Conservation (phyloP, 2,329 filamentous ascomycete species). For the Pleomassaria siparia region DNA sequence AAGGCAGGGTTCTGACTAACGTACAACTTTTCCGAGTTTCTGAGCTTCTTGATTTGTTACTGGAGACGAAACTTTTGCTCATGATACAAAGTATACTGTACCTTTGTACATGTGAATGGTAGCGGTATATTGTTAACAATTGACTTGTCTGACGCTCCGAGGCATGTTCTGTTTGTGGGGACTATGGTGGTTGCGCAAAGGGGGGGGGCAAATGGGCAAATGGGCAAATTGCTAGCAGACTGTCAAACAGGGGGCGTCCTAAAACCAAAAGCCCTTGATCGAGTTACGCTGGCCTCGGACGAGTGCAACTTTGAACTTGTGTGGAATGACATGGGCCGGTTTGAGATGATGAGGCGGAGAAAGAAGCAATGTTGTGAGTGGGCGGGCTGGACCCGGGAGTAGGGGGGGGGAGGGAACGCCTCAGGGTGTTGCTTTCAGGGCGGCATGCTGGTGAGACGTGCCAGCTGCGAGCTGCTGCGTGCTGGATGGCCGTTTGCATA, state of each 20-base stretch:
- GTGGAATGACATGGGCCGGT: conserved; percentile 11
- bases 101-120: no score
- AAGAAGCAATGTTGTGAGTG: conserved; percentile 9
- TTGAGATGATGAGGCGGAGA: conserved; percentile 7
- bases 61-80: no score
- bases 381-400: no score
- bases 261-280: background rate
- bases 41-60: no score
- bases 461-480: background rate
- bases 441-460: conserved; percentile 4
- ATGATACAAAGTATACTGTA: no score
- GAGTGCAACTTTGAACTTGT: no score
- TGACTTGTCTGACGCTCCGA: conserved; percentile 6
- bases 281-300: background rate
- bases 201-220: background rate
- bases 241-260: background rate
- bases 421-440: no score
- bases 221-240: no score
- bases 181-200: conserved; percentile 4
- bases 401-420: no score
- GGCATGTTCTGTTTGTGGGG: conserved; percentile 14
- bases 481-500: background rate
- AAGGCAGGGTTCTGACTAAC: no score
- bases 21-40: no score
- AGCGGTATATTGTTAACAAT: no score